Evolutionary conservation across 2,329 filamentous ascomycete genomes (phyloP).

Genomic region (Aspergillus sp.): DNA sequence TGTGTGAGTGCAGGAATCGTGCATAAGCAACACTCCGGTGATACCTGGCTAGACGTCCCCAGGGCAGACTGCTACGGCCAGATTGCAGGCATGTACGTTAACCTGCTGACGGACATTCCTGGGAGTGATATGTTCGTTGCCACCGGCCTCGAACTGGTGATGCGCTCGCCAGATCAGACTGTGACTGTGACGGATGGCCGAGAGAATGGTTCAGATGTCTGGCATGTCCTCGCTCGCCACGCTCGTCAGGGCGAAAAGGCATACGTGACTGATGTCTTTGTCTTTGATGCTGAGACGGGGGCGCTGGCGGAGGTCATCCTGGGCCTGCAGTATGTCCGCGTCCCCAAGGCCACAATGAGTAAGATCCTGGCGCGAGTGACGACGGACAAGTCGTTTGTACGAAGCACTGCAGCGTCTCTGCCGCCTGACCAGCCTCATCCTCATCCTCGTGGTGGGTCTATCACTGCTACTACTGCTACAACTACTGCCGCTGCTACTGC

Average conservation of each 20-base stretch:
- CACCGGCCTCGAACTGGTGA: conserved; percentile 24
- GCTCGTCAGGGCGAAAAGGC: conserved; percentile 13
- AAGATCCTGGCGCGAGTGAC: conserved; percentile 11
- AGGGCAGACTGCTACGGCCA: background rate
- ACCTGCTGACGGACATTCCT: background rate
- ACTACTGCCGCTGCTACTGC: background rate
- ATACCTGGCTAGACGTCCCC: conserved; percentile 2
- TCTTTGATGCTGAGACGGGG: conserved; percentile 28
- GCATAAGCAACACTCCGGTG: background rate
- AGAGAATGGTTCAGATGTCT: conserved; percentile 12
- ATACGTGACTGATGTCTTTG: conserved; percentile 30
- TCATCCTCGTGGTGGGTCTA: background rate
- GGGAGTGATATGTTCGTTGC: conserved; percentile 29
- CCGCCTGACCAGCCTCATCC: too few species aligned
- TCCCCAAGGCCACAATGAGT: conserved; percentile 22
- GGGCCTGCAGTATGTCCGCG: conserved; percentile 26
- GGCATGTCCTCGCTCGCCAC: conserved; percentile 26
- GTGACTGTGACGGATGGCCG: background rate
- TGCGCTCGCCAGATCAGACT: conserved; percentile 19
- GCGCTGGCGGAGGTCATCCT: conserved; percentile 27
- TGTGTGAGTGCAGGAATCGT: background rate
- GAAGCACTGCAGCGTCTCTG: background rate
- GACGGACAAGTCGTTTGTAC: background rate
- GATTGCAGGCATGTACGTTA: background rate
- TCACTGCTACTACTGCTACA: background rate